Evolutionary conservation across 2,329 filamentous ascomycete species (phyloP).

Genomic region (Beauveria sp.): DNA sequence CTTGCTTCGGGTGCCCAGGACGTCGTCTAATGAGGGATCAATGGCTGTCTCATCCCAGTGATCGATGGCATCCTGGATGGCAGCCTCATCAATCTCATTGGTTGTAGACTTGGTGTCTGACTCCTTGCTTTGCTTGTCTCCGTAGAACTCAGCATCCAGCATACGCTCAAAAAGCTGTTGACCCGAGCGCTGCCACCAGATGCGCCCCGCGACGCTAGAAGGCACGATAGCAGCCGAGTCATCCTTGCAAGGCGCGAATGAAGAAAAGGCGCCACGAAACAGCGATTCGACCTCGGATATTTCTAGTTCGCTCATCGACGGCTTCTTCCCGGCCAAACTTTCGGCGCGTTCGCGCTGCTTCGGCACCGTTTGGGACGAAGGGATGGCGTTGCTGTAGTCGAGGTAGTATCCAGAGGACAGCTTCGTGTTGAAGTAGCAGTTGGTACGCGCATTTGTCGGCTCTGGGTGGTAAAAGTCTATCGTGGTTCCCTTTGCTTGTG

Average conservation of each 20-base stretch:
- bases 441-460: constrained; percentile 45
- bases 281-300: constrained; percentile 64
- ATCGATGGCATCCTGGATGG: constrained; percentile 46
- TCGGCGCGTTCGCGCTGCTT: constrained; percentile 67
- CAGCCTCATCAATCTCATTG: constrained; percentile 41
- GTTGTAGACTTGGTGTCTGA: constrained; percentile 23
- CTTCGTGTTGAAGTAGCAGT: constrained; percentile 58
- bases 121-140: constrained; percentile 29
- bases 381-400: constrained; percentile 57
- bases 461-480: constrained; percentile 48
- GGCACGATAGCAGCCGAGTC: constrained; percentile 64
- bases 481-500: constrained; percentile 54
- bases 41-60: constrained; percentile 51
- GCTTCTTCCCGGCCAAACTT: constrained; percentile 55
- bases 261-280: constrained; percentile 71
- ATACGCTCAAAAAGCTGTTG: constrained; percentile 57
- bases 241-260: constrained; percentile 70
- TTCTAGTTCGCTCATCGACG: constrained; percentile 47
- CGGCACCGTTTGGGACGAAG: constrained; percentile 44
- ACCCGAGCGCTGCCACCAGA: constrained; percentile 72
- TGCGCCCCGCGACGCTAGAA: constrained; percentile 55
- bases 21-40: constrained; percentile 49
- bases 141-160: constrained; percentile 45
- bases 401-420: constrained; percentile 64
- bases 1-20: constrained; percentile 42